Evolutionary conservation across 495 filamentous ascomycete species (phyloP), one percentile per base, ranked within the genome.

Genomic region (Glonium stellatum): DNA sequence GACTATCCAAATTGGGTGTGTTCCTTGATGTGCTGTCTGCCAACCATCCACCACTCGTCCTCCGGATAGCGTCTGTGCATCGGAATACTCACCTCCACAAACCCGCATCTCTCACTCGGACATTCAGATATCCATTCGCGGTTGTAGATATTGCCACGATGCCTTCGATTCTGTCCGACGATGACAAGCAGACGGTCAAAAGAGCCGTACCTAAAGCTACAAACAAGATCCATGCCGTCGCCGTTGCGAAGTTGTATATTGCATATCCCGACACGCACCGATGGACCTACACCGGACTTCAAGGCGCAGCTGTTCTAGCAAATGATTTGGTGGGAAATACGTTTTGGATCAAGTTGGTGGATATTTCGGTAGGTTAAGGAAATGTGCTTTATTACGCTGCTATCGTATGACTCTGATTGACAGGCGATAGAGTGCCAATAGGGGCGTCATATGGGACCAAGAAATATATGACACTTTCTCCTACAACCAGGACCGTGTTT

Each of bases 401-500:
- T 15, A 11, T 41, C 22, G 12, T 13, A 22, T 47, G 21, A 50
- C 25, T 12, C 18, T 44, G 21, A 41, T 60, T 57, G 22, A 65
- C 49, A 10, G 25, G 44, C 5, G 21, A 18, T 66, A 95, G 90
- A 81, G 87, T 36, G 78, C 87, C 48, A 84, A 83, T 72, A 83
- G 86, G 66, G 93, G 95, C 51, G 95, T 98, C 25, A 86, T 98
- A 65, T 98, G 93, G 93, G 93, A 98, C 70, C 91, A 97, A 75
- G 93, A 98, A 72, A 87, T 97, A 65, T 97, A 92, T 71, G 91
- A 98, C 55, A 86, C 84, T 48, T 97, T 96, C 77, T 80, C 79
- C 39, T 98, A 97, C 75, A 93, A 96, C 70, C 90, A 93, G 67
- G 95, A 98, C 71, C 87, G 93, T 51, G 90, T 87, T 35, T 98